Percentiles rank a stretch among this genome's conserved stretches.
Conservation (phyloP, 306 rosid genomes). For the Vigna nakashimae region DNA sequence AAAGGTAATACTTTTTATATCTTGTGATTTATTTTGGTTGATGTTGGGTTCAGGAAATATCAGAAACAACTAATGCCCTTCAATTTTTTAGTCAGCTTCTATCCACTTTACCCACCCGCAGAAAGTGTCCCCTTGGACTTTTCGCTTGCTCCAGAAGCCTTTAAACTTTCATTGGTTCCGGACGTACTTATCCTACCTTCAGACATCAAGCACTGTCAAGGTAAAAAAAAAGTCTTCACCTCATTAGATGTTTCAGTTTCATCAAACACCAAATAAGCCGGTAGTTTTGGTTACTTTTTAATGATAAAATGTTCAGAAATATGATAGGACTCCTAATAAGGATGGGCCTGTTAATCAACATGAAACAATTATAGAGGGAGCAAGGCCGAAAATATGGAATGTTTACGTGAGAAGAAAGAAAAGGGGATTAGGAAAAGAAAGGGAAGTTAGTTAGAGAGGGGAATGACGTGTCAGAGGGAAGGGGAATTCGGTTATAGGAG, state of each 20-base stretch:
- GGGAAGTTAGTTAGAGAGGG: no score
- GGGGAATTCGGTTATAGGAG: no score
- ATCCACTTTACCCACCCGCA: constrained; percentile 91
- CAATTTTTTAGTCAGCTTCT: constrained; percentile 71
- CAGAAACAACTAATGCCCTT: constrained; percentile 32
- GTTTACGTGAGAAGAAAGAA: no score
- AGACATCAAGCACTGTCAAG: constrained; percentile 81
- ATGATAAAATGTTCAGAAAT: constrained; percentile 1
- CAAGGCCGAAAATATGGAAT: no score
- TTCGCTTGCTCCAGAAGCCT: constrained; percentile 85
- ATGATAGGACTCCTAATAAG: no score
- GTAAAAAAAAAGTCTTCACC: constrained; percentile 48
- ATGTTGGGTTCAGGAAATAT: constrained; percentile 24
- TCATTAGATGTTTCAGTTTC: background rate
- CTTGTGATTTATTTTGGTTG: background rate
- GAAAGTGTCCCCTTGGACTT: constrained; percentile 88
- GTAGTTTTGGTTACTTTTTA: background rate
- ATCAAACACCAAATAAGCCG: background rate
- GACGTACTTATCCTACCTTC: constrained; percentile 92
- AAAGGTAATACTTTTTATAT: constrained; percentile 52
- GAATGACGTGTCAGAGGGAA: no score
- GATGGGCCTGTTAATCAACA: no score
- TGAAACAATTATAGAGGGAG: no score
- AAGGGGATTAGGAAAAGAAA: no score
- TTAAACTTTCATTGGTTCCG: constrained; percentile 72